Conservation (phyloP, 2,329 filamentous ascomycete species). For the Trichoderma lentiforme region DNA sequence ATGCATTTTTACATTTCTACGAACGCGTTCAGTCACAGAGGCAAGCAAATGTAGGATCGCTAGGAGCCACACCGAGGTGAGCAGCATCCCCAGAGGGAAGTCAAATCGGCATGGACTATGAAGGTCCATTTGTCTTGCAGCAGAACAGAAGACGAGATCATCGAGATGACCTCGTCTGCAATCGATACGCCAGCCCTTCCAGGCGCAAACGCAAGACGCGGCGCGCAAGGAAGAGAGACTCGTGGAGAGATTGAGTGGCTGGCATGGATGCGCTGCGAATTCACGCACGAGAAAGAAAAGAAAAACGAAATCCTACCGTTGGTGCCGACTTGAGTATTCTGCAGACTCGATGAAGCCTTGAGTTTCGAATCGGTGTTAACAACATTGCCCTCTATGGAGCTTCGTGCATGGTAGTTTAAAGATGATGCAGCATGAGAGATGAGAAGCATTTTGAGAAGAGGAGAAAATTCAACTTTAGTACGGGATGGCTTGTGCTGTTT, state of each 20-base stretch:
- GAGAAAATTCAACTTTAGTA: too few relatives aligned
- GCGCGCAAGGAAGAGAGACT: slow-evolving; percentile 37
- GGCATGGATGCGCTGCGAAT: slow-evolving; percentile 14
- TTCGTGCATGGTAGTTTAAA: too few relatives aligned
- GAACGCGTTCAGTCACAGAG: neutral
- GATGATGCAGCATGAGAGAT: too few relatives aligned
- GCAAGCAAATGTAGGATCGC: slow-evolving; percentile 44
- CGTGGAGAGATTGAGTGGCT: slow-evolving; percentile 24
- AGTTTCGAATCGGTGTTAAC: too few relatives aligned
- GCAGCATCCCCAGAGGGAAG: slow-evolving; percentile 20
- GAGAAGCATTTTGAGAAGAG: too few relatives aligned
- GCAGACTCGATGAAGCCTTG: neutral
- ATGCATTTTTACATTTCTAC: neutral
- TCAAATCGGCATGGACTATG: slow-evolving; percentile 51
- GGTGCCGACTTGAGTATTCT: neutral
- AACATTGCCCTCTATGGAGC: too few relatives aligned
- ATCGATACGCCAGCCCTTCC: slow-evolving; percentile 35
- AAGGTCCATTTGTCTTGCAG: slow-evolving; percentile 50
- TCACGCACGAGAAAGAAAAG: neutral
- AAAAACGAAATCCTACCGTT: neutral
- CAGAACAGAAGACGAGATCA: slow-evolving; percentile 22
- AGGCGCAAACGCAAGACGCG: slow-evolving; percentile 36
- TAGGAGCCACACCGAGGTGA: slow-evolving; percentile 51
- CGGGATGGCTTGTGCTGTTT: too few relatives aligned
- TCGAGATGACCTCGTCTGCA: neutral